phyloP scores from a whole-genome alignment of 2,329 filamentous ascomycete genomes.

The Endoconidiophora laricicola region DNA sequence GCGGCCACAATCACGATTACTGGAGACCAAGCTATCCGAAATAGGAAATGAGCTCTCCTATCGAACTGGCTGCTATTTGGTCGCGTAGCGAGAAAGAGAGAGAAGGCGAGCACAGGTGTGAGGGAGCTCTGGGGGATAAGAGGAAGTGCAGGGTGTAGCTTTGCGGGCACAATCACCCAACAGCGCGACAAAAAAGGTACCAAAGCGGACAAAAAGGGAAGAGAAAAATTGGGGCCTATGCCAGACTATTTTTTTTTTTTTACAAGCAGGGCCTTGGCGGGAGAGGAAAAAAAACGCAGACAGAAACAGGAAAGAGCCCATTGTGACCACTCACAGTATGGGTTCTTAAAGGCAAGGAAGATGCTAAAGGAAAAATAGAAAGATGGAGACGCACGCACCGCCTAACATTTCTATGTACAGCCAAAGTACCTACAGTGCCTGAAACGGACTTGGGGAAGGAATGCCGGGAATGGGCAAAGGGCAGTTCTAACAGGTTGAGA shows the following conservation, averaged over 20 bases:
- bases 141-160: constrained; percentile 4
- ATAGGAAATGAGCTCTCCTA: constrained; percentile 2
- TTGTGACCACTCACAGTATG: too few relatives aligned
- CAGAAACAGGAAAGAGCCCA: background rate
- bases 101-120: constrained; percentile 13
- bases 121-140: constrained; percentile 14
- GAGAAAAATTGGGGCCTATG: background rate
- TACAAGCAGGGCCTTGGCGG: background rate
- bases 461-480: too few relatives aligned
- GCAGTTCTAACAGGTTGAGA: too few relatives aligned
- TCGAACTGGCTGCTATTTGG: too few relatives aligned
- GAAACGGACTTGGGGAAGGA: too few relatives aligned
- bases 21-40: background rate
- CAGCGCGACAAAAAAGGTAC: constrained; percentile 10
- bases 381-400: background rate
- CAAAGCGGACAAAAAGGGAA: constrained; percentile 7
- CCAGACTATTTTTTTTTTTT: background rate
- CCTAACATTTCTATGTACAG: background rate
- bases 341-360: background rate
- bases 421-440: background rate
- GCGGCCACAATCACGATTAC: background rate
- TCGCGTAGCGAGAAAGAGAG: constrained; percentile 9
- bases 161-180: constrained; percentile 11
- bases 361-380: background rate
- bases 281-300: background rate